A percentile compares a stretch with the other conserved stretches of the same genome.
These are phyloP conservation scores for Ploettnerulaceae sp. DNA, from an alignment of 2,329 filamentous ascomycete genomes.

Conservation along the genomic window DNA sequence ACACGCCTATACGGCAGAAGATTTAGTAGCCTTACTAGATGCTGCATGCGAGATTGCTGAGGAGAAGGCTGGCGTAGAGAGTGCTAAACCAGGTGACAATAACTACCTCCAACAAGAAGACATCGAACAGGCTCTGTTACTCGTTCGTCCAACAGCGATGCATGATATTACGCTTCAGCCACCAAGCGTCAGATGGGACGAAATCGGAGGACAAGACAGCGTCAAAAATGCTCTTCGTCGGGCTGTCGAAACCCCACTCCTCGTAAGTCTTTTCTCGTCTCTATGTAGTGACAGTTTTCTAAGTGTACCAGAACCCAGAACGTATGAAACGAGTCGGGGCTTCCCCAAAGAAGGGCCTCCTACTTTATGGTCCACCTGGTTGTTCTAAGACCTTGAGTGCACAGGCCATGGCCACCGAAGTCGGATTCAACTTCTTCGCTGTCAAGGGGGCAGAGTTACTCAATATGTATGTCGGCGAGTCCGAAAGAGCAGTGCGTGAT, in stretches of 20 bases:
- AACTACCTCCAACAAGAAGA: constrained; percentile 41
- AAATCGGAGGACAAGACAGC: constrained; percentile 79
- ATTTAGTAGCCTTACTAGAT: constrained; percentile 63
- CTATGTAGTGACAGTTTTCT: neutral
- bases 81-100: constrained; percentile 1
- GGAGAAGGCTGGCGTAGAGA: constrained; percentile 20
- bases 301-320: constrained; percentile 41
- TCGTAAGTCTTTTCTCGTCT: constrained; percentile 20
- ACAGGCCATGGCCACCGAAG: constrained; percentile 85
- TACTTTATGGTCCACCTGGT: constrained; percentile 88
- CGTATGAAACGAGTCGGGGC: constrained; percentile 46
- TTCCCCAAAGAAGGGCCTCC: constrained; percentile 70
- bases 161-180: constrained; percentile 85
- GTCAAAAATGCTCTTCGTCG: constrained; percentile 60
- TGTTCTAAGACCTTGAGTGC: constrained; percentile 93
- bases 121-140: constrained; percentile 59
- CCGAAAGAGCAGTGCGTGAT: constrained; percentile 77
- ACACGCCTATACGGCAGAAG: constrained; percentile 80
- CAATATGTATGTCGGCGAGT: constrained; percentile 96
- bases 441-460: constrained; percentile 91
- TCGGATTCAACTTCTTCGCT: constrained; percentile 87
- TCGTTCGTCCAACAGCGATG: constrained; percentile 79
- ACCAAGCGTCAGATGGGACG: constrained; percentile 77
- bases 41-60: constrained; percentile 41
- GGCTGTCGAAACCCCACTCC: constrained; percentile 35